phyloP scores from a whole-genome alignment of 2,329 filamentous ascomycete genomes.

The Penicillium sp. region DNA sequence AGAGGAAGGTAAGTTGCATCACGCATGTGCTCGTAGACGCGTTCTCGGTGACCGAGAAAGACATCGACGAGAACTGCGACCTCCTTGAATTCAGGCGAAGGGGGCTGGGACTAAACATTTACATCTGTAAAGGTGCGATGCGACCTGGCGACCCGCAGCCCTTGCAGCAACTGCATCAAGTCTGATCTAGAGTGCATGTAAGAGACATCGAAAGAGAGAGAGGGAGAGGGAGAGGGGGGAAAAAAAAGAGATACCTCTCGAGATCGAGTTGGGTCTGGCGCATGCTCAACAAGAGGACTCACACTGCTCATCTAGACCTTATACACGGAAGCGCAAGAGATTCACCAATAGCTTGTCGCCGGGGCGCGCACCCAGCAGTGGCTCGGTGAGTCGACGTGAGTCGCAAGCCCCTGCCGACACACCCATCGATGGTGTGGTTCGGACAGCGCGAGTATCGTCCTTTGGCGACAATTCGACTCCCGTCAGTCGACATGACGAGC shows the following conservation, averaged over 20 bases:
- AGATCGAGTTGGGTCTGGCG: too few relatives aligned
- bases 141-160: conserved; percentile 21
- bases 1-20: conserved; percentile 34
- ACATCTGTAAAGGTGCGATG: conserved; percentile 17
- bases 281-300: too few relatives aligned
- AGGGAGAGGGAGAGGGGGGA: too few relatives aligned
- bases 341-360: conserved; percentile 34
- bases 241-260: too few relatives aligned
- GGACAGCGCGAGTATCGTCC: conserved; percentile 7
- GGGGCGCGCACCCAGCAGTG: conserved; percentile 9
- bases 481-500: background rate
- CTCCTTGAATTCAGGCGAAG: too few relatives aligned
- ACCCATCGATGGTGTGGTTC: conserved; percentile 3
- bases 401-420: conserved; percentile 13
- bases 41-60: too few relatives aligned
- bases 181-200: conserved; percentile 22
- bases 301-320: conserved; percentile 11
- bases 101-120: too few relatives aligned
- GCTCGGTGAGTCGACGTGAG: conserved; percentile 17
- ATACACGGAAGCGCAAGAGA: conserved; percentile 27
- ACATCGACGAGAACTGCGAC: too few relatives aligned
- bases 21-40: too few relatives aligned
- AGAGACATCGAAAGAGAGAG: background rate
- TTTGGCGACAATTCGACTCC: conserved; percentile 2
- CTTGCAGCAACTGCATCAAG: conserved; percentile 24